Evolutionary conservation across 352 stramenopile genomes (phyloP).

Genomic region (Globisporangium cylindrosporum): DNA sequence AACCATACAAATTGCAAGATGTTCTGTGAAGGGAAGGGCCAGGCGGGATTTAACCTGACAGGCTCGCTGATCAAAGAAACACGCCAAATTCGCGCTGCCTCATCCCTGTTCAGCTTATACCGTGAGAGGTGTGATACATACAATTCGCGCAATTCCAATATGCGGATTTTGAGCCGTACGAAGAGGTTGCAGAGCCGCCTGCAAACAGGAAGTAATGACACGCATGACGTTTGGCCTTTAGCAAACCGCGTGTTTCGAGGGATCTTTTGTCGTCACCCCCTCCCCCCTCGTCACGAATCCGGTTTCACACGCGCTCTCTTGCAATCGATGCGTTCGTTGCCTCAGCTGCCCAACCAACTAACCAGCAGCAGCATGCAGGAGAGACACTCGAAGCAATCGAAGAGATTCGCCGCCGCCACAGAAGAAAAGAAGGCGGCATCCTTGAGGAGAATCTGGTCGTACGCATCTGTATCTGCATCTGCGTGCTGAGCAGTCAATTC

Average conservation of each 20-base stretch:
- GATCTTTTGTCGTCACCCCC: conserved; percentile 3
- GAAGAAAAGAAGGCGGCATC: too few species aligned
- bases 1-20: not conserved
- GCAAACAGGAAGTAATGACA: not conserved
- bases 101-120: not conserved
- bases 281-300: not conserved
- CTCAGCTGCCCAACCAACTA: not conserved
- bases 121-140: not conserved
- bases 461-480: too few species aligned
- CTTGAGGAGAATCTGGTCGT: too few species aligned
- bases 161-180: not conserved
- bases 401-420: too few species aligned
- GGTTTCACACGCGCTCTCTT: not conserved
- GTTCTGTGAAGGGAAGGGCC: not conserved
- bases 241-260: conserved; percentile 9
- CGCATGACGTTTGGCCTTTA: not conserved
- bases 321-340: not conserved
- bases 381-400: too few species aligned
- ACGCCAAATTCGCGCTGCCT: conserved; percentile 1
- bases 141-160: too few species aligned
- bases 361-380: too few species aligned
- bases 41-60: not conserved
- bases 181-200: not conserved
- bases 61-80: conserved; percentile 8
- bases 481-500: too few species aligned